A percentile compares a stretch with the other conserved stretches of the same genome.
These are phyloP conservation scores for Ustilago nuda DNA, from an alignment of 1,284 basidiomycete genomes.

Conservation along the genomic window DNA sequence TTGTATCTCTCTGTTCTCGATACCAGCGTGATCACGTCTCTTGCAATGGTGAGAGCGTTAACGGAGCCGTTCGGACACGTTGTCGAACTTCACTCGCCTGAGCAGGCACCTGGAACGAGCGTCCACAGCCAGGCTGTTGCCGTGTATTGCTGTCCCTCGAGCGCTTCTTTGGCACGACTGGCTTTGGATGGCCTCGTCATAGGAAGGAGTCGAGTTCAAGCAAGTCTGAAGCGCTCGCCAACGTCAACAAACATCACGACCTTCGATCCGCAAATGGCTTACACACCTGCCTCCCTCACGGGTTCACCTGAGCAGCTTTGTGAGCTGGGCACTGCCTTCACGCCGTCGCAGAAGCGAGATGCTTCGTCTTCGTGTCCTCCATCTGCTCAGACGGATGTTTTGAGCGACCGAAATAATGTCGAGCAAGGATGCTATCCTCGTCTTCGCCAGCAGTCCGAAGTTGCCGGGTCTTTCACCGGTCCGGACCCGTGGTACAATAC, in stretches of 20 bases:
- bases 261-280: not conserved
- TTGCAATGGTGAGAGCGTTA: slow-evolving; percentile 28
- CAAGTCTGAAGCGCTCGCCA: not conserved
- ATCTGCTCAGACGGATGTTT: not conserved
- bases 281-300: not conserved
- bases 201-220: slow-evolving; percentile 18
- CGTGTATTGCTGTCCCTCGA: slow-evolving; percentile 33
- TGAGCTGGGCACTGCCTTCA: not conserved
- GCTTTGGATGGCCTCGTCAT: slow-evolving; percentile 28
- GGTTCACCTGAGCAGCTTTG: not conserved
- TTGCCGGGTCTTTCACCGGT: not conserved
- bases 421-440: not conserved
- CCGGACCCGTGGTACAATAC: not conserved
- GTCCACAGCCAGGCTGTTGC: slow-evolving; percentile 3
- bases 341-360: not conserved
- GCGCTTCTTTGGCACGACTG: slow-evolving; percentile 25
- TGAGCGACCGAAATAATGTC: not conserved
- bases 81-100: not conserved
- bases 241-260: not conserved
- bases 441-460: not conserved
- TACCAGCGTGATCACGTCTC: slow-evolving; percentile 20
- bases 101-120: not conserved
- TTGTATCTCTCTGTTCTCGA: slow-evolving; percentile 26
- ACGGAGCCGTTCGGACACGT: slow-evolving; percentile 38
- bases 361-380: not conserved